A percentile compares a stretch with the other conserved stretches of the same genome.
Evolutionary conservation across 805 yeast species (phyloP).

Genomic region (Starmerella etchellsii): DNA sequence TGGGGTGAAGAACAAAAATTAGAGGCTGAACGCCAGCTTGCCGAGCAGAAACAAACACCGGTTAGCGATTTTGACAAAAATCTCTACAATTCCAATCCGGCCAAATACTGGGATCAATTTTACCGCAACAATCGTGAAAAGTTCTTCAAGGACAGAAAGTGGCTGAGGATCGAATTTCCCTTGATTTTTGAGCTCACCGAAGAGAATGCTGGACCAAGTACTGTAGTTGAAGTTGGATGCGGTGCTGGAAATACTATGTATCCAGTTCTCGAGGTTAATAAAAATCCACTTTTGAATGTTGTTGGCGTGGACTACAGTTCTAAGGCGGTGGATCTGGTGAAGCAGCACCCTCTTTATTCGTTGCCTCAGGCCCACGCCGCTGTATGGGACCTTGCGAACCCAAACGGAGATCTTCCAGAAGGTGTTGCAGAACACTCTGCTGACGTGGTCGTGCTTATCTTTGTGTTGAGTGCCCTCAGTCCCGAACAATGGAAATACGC

Average conservation of each 20-base stretch:
- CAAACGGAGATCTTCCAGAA: constrained; percentile 63
- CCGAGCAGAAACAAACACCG: constrained; percentile 64
- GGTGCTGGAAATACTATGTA: constrained; percentile 97
- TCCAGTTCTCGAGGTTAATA: constrained; percentile 72
- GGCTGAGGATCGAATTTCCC: constrained; percentile 94
- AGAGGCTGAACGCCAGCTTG: constrained; percentile 62
- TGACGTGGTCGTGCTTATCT: constrained; percentile 88
- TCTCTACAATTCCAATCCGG: constrained; percentile 72
- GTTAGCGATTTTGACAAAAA: constrained; percentile 77
- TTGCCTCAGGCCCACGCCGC: constrained; percentile 59
- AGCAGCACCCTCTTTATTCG: constrained; percentile 46
- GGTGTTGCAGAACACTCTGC: constrained; percentile 69
- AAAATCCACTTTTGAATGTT: constrained; percentile 60
- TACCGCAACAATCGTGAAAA: constrained; percentile 83
- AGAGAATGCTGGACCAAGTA: constrained; percentile 52
- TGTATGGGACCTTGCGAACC: constrained; percentile 91
- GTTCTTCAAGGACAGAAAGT: constrained; percentile 90
- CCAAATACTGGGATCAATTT: constrained; percentile 88
- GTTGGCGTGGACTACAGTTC: constrained; percentile 83
- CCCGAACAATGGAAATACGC: constrained; percentile 89
- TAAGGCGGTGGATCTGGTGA: constrained; percentile 79
- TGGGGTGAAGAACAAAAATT: constrained; percentile 85
- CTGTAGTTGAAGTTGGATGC: constrained; percentile 87
- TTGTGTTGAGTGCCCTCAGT: constrained; percentile 81
- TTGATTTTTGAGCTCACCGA: constrained; percentile 64